A percentile compares a stretch with the other conserved stretches of the same genome.
Evolutionary conservation across 768 basidiomycete genomes (phyloP).

Genomic region (Boletellus ananiceps): DNA sequence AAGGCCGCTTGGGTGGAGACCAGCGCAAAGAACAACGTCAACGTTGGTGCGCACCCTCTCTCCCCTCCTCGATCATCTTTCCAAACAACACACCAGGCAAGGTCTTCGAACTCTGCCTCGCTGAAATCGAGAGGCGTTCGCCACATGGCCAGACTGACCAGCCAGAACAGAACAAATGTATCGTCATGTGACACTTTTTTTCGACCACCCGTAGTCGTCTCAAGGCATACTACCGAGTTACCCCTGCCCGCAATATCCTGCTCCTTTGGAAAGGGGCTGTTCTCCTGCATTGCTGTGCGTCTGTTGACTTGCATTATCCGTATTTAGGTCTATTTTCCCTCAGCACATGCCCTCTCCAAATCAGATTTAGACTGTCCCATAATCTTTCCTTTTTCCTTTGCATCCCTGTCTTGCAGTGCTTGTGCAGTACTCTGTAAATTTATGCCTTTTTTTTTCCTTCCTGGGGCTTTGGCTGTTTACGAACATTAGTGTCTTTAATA

Average conservation of each 20-base stretch:
- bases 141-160: slow-evolving; percentile 46
- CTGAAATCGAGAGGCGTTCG: slow-evolving; percentile 74
- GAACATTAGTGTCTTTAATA: slow-evolving; percentile 35
- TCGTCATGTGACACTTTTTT: slow-evolving; percentile 46
- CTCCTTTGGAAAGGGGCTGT: slow-evolving; percentile 14
- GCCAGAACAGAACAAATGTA: slow-evolving; percentile 41
- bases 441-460: slow-evolving; percentile 19
- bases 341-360: slow-evolving; percentile 17
- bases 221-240: slow-evolving; percentile 28
- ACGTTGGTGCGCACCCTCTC: slow-evolving; percentile 68
- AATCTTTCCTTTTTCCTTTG: slow-evolving; percentile 19
- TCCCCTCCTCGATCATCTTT: not conserved
- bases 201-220: slow-evolving; percentile 16
- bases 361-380: slow-evolving; percentile 31
- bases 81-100: slow-evolving; percentile 44
- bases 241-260: slow-evolving; percentile 31
- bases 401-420: slow-evolving; percentile 20
- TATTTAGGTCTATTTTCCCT: slow-evolving; percentile 29
- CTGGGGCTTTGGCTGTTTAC: slow-evolving; percentile 27
- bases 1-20: slow-evolving; percentile 84
- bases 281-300: slow-evolving; percentile 29
- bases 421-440: slow-evolving; percentile 34
- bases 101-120: slow-evolving; percentile 81
- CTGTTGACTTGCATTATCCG: slow-evolving; percentile 33
- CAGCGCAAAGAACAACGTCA: slow-evolving; percentile 80